Base-by-base conservation (phyloP, 768 basidiomycete genomes). In the Lactarius sanguifluus region DNA sequence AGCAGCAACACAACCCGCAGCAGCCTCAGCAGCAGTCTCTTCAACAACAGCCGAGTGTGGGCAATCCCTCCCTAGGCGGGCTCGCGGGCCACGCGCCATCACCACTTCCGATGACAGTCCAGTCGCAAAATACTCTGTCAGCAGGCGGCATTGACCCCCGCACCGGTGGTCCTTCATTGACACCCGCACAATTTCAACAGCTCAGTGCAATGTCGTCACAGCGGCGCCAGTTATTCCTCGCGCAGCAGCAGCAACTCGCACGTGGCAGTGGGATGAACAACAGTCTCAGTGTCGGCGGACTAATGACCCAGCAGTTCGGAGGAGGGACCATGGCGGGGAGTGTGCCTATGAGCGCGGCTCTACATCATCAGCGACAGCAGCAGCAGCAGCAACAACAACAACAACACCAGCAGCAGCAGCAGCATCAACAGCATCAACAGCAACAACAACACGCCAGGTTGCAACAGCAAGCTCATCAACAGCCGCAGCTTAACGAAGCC, bases 171-270 rank as follows among this genome's bases (percentile, higher is more conserved):
- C 69, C 79, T 28, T 73, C 75, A 1, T 74, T 70, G 34, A 69
- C 76, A 10, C 72, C 69, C 30, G 71, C 73, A 60, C 74, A 75
- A 59, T 62, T 71, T 13, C 66, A 66, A 23, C 50, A 69, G 30
- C 62, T 78, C 55, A 74, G 69, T 52, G 67, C 70, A 12, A 72
- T 71, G 57, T 47, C 59, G 16, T 25, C 64, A 18, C 79, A 83
- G 36, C 85, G 85, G 69, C 78, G 83, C 38, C 80, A 85, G 64
- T 62, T 85, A 28, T 74, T 78, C 69, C 69, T 80, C 55, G 77
- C 81, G 76, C 76, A 78, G 56, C 79, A 79, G 61, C 79, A 66
- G 10, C 64, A 54, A 30, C 61, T 65, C 23, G 57, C 62, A 6
- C 68, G 61, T 20, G 40, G 45, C 28, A 38, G 57, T 60, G 65